Evolutionary conservation across 208 protist genomes (phyloP), one percentile per base, ranked within the genome.

Genomic region (Crithidia bombi): DNA sequence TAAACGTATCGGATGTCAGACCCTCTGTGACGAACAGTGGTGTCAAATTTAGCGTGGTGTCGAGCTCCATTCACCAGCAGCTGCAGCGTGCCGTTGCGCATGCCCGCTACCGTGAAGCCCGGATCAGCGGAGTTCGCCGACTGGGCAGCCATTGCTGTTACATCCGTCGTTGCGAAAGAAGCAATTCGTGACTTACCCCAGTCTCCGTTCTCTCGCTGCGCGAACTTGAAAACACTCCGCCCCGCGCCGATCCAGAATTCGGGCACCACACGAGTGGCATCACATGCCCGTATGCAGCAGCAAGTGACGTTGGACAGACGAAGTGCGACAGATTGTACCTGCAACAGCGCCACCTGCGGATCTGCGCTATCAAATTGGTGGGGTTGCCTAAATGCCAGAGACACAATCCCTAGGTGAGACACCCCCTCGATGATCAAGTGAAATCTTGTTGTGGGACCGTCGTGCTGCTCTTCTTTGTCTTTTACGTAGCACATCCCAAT

Each of bases 21-120:
- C 3, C 59, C 54, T 19, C 66, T 52, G 61, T 88, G 82, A 15
- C 76, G 68, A 11, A 69, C 43, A 23, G 58, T 66, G 52, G 64
- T 52, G 73, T 84, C 58, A 54, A 86, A 72, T 30, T 2, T 46
- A 1, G 49, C 5, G 12, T 68, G 23, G n/a, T n/a, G 36, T n/a
- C 61, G 54, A 38, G 19, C 47, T 43, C 38, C 54, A 30, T 59
- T n/a, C 12, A 62, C 33, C 23, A 78, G 26, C 15, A 85, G 35
- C 47, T 85, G 71, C 50, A 90, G 78, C 19, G 81, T 82, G 28
- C 84, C 84, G 69, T 90, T 86, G 49, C 72, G 69, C 84, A 86
- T 84, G 14, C 84, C 84, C 25, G 64, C 64, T 5, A 73, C 56
- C 12, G 66, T 54, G 15, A 65, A 35, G 5, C 14, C 10, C 21